Percentiles rank a stretch among this genome's conserved stretches.
Conservation (phyloP, 108 stramenopile species). For the Nannochloropsis gaditana region DNA sequence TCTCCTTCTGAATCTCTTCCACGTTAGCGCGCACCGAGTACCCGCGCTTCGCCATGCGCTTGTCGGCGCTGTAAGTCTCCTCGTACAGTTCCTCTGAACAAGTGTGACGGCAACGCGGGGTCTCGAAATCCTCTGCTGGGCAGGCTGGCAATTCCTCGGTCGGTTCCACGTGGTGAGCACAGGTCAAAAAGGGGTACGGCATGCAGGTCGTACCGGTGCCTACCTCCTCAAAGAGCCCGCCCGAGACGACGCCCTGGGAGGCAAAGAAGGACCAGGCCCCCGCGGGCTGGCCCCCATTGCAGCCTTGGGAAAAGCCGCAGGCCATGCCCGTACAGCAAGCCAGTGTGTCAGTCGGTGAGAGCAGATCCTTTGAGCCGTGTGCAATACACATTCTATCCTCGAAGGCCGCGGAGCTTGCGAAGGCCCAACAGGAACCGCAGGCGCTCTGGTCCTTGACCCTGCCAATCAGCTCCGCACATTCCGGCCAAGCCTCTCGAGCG, state of each 20-base stretch:
- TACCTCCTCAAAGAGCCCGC: slow-evolving; percentile 55
- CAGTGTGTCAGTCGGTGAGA: slow-evolving; percentile 31
- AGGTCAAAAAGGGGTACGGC: slow-evolving; percentile 59
- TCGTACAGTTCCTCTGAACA: slow-evolving; percentile 48
- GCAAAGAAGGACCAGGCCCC: slow-evolving; percentile 58
- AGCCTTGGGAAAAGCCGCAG: slow-evolving; percentile 51
- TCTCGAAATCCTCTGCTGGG: slow-evolving; percentile 45
- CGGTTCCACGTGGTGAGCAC: slow-evolving; percentile 61
- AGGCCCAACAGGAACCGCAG: slow-evolving; percentile 64
- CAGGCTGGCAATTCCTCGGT: slow-evolving; percentile 53
- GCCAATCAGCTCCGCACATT: slow-evolving; percentile 53
- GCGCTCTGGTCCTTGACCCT: slow-evolving; percentile 53
- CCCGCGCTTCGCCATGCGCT: slow-evolving; percentile 51
- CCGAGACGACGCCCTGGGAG: slow-evolving; percentile 53
- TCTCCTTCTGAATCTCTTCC: slow-evolving; percentile 52
- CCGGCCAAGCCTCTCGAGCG: slow-evolving; percentile 54
- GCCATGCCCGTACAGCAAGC: slow-evolving; percentile 11
- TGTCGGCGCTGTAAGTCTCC: slow-evolving; percentile 48
- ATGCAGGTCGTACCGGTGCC: slow-evolving; percentile 36
- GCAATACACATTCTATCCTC: slow-evolving; percentile 54
- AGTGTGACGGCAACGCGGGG: slow-evolving; percentile 39
- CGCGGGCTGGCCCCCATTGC: slow-evolving; percentile 62
- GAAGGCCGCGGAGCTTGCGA: slow-evolving; percentile 59
- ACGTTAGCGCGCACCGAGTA: slow-evolving; percentile 49
- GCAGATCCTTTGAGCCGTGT: slow-evolving; percentile 27